phyloP scores from a whole-genome alignment of 352 stramenopile species.

The Pythium phragmitis region DNA sequence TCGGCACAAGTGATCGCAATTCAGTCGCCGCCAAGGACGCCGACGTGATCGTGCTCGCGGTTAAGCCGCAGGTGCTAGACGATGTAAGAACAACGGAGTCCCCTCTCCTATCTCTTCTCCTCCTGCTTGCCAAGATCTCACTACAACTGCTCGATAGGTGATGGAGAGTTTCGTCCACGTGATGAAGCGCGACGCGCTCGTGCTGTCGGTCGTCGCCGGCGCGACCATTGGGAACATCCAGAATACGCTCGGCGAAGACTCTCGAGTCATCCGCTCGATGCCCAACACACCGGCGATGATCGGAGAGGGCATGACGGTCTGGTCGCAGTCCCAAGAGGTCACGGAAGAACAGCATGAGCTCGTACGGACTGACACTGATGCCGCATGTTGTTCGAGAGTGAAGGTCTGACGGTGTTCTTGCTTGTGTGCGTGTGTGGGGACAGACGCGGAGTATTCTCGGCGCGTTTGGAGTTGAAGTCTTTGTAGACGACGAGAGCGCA shows the following conservation, averaged over 20 bases:
- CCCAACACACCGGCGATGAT: conserved; percentile 96
- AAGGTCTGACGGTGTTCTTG: not conserved
- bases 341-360: conserved; percentile 72
- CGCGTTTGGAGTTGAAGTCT: conserved; percentile 91
- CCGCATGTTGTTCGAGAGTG: not conserved
- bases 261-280: conserved; percentile 92
- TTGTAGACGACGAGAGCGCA: conserved; percentile 93
- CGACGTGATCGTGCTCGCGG: conserved; percentile 92
- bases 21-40: conserved; percentile 61
- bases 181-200: conserved; percentile 58
- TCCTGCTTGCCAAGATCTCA: not conserved
- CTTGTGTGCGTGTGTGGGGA: too few relatives aligned
- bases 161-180: conserved; percentile 59
- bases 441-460: conserved; percentile 86
- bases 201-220: conserved; percentile 86
- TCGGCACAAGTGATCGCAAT: conserved; percentile 66
- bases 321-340: conserved; percentile 78
- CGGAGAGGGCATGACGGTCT: conserved; percentile 94
- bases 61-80: conserved; percentile 94
- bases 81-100: conserved; percentile 42
- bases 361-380: conserved; percentile 16
- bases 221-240: conserved; percentile 79
- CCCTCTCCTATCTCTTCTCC: not conserved
- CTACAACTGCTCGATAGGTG: conserved; percentile 29
- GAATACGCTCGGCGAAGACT: conserved; percentile 49